Base-by-base conservation (phyloP, 1,284 basidiomycete species). In the Pisolithus thermaeus region DNA sequence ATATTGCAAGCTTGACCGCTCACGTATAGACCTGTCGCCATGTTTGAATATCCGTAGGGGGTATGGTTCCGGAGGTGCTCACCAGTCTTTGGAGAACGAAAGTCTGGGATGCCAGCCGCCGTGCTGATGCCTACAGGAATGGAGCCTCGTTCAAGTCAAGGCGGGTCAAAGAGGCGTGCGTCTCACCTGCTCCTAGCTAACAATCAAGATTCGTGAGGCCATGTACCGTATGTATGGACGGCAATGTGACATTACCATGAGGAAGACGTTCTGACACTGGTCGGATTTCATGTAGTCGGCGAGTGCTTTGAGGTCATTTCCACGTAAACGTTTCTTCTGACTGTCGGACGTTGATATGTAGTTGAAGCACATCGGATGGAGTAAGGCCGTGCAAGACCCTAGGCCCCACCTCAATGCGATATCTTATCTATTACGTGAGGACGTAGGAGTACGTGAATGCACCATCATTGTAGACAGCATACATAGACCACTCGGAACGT, bases 91-190 rank as follows among this genome's bases (percentile, higher is more conserved):
- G 87, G 86, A 23, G 87, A 89, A 57, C 88, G 74, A 61, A 90
- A 90, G 65, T 90, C 88, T 3, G 87, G 87, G 30, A 90, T 90
- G 2, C 87, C 87, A 57, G 87, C 87, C 35, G 86, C 78, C 3
- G 87, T 90, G 59, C 85, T 88, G 35, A 89, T 76, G 43, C 87
- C 87, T 90, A 51, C 46, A 11, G 20, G 47, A 40, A 42, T 50
- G 7, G 9, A 11, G 39, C 9, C n/a, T 25, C 14, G 14, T 43
- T 41, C 39, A 38, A 59, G 49, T 37, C 30, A 8, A 20, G 37
- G 9, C 25, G 20, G 9, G 5, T 36, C 22, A 23, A 50, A 16
- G 22, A 32, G 32, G 25, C 30, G 25, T 46, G 32, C 32, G 43
- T 63, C 73, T 59, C 58, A 83, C 83, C 83, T 54, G 83, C 83